These are phyloP conservation scores for Zychaea mexicana DNA, from an alignment of 371 early-diverging fungal genomes.

Conservation along the genomic window DNA sequence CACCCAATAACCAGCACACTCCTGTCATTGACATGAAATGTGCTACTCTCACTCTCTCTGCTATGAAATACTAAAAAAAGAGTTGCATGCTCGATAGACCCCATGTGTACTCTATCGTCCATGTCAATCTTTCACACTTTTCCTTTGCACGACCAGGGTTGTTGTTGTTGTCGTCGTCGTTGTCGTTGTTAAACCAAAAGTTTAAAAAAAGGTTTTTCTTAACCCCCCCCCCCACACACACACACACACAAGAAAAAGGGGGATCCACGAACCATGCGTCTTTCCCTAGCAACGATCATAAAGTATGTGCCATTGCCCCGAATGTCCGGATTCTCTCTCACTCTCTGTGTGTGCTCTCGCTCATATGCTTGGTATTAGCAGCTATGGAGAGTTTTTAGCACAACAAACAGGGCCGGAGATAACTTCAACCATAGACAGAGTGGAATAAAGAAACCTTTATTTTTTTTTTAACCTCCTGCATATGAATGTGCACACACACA, in stretches of 20 bases:
- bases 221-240: no score
- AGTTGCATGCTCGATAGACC: neutral
- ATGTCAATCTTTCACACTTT: neutral
- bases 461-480: neutral
- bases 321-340: neutral
- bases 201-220: neutral
- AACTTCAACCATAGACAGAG: neutral
- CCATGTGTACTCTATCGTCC: no score
- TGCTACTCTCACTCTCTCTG: neutral
- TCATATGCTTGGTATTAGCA: no score
- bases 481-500: neutral
- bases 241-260: neutral
- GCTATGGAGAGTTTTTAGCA: no score
- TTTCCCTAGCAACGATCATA: neutral
- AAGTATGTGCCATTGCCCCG: neutral
- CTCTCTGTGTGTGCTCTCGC: neutral
- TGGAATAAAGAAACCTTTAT: no score
- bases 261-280: neutral
- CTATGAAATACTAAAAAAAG: neutral
- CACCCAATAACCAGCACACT: no score
- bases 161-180: no score
- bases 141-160: neutral
- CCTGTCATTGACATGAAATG: neutral
- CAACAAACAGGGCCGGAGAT: neutral
- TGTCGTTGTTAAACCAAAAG: no score